A percentile compares a stretch with the other conserved stretches of the same genome.
Conservation (phyloP, 768 basidiomycete genomes). For the Lentinula detonsa region DNA sequence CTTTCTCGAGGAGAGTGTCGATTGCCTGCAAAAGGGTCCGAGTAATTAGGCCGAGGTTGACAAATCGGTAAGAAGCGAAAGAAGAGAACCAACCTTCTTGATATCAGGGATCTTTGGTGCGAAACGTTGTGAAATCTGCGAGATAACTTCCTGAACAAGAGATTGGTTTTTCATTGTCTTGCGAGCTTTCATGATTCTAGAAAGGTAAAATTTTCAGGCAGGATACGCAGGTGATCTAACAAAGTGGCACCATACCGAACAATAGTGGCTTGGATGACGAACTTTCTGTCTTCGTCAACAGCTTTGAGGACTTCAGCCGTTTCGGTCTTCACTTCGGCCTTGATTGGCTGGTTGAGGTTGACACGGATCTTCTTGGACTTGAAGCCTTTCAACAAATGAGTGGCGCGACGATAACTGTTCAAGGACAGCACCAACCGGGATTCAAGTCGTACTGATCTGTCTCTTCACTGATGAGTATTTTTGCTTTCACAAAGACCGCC, state of each 20-base stretch:
- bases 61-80: not conserved
- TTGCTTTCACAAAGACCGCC: slow-evolving; percentile 74
- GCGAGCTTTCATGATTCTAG: slow-evolving; percentile 89
- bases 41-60: not conserved
- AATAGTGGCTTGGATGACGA: slow-evolving; percentile 91
- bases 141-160: slow-evolving; percentile 84
- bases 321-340: slow-evolving; percentile 91
- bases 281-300: slow-evolving; percentile 96
- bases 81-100: slow-evolving; percentile 64
- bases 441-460: slow-evolving; percentile 90
- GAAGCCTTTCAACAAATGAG: slow-evolving; percentile 48
- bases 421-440: slow-evolving; percentile 36
- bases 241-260: slow-evolving; percentile 50
- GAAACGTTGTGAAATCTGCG: slow-evolving; percentile 83
- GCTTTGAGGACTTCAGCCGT: slow-evolving; percentile 84
- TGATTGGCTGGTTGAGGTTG: slow-evolving; percentile 88
- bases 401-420: not conserved
- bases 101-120: slow-evolving; percentile 93
- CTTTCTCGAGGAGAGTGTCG: slow-evolving; percentile 89
- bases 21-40: slow-evolving; percentile 57
- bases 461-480: slow-evolving; percentile 85
- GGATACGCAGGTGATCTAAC: not conserved
- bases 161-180: slow-evolving; percentile 94
- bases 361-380: slow-evolving; percentile 93
- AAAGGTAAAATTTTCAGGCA: not conserved